Evolutionary conservation across 768 basidiomycete species (phyloP).

Genomic region (Peribolospora baueri): DNA sequence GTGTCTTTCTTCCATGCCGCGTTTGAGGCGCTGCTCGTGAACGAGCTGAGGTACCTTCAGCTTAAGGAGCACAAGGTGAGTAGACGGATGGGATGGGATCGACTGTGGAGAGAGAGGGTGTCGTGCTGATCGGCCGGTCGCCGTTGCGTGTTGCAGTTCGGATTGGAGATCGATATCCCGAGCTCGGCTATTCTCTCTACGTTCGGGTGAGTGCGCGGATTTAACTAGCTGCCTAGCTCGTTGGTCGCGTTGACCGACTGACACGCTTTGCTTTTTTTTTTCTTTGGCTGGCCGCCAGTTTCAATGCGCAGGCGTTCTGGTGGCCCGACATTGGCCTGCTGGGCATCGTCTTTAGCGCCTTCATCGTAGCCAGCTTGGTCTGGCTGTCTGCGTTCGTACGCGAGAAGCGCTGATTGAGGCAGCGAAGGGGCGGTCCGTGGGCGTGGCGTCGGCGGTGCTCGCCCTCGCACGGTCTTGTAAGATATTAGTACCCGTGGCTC

Average conservation of each 20-base stretch:
- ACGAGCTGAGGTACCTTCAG: constrained; percentile 80
- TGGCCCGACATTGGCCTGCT: constrained; percentile 82
- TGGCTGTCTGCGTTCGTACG: constrained; percentile 71
- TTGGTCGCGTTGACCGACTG: not conserved
- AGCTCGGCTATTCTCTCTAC: constrained; percentile 83
- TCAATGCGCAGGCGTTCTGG: constrained; percentile 56
- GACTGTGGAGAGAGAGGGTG: not conserved
- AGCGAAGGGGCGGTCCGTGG: not conserved
- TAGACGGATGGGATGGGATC: not conserved
- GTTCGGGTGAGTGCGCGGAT: constrained; percentile 71
- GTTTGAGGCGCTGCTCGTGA: constrained; percentile 91
- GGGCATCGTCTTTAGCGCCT: constrained; percentile 59
- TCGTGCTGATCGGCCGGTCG: not conserved
- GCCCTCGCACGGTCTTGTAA: too few species aligned
- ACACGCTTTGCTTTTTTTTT: not conserved
- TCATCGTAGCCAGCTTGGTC: constrained; percentile 51
- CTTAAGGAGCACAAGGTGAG: constrained; percentile 45
- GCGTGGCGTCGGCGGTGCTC: too few species aligned
- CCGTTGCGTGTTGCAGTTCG: constrained; percentile 35
- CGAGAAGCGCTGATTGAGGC: constrained; percentile 31
- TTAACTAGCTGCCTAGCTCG: constrained; percentile 5
- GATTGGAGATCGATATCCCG: constrained; percentile 86
- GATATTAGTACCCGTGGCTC: too few species aligned
- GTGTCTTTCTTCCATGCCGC: constrained; percentile 97
- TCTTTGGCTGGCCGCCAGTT: not conserved